Evolutionary conservation across 176 grass and related monocot genomes (phyloP), one percentile per base, ranked within the genome.

Genomic region (Triticum dicoccoides): DNA sequence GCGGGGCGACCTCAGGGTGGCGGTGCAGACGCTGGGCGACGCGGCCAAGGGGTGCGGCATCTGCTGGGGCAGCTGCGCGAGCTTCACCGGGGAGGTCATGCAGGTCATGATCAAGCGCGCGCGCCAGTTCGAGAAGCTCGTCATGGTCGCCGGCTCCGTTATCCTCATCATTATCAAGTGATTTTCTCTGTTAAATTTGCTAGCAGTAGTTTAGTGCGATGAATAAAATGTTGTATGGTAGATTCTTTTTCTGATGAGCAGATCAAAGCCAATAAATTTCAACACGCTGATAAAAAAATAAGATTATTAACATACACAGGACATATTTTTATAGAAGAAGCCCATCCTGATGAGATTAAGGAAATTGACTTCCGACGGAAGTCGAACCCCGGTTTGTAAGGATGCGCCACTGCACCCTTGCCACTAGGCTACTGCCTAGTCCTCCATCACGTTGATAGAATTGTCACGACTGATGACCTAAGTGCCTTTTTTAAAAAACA

Each of bases 21-120:
- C 84, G 37, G 11, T 3, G 70, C 37, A 15, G 70, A 6, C 14
- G 24, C 6, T 74, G 37, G 82, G 37, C 24, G 38, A 62, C 3
- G 82, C 82, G 24, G 82, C 82, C 38, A 64, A 75, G 56, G 58
- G 71, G 56, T 5, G 6, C 15, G 58, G 70, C 82, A 38, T 32
- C 25, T 84, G 82, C 70, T 84, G 70, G 56, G 82, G 82, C 37
- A 84, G 82, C 82, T 76, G 82, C 82, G 82, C 82, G 3, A 17
- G 9, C 35, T 84, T 84, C 82, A 33, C 38, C 15, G 82, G 70
- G 7, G 82, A 84, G 70, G 70, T 58, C 24, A 84, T 84, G 70
- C 14, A 23, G 56, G 56, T 84, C 25, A 64, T 84, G 24, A 27
- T 75, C 25, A 75, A 59, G 82, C 82, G 82, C 10, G 82, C 82